A percentile compares a stretch with the other conserved stretches of the same genome.
Evolutionary conservation across 2,329 filamentous ascomycete genomes (phyloP).

Genomic region (Aspergillus spinulosporus): DNA sequence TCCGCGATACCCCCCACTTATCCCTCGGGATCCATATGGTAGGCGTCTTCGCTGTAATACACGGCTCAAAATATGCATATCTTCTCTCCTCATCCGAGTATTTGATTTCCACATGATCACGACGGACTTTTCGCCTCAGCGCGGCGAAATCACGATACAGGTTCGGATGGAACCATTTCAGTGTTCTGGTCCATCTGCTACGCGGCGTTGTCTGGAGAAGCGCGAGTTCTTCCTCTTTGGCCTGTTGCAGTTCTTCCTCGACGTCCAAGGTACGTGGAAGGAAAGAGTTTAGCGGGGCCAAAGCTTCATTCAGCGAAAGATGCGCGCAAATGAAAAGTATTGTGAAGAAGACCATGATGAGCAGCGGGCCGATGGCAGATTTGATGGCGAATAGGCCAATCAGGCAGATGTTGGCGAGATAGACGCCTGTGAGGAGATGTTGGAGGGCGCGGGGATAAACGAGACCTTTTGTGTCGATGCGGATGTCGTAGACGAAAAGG

Average conservation of each 20-base stretch:
- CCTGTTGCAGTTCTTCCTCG: conserved; percentile 50
- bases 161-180: conserved; percentile 66
- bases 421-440: conserved; percentile 80
- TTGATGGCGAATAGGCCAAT: conserved; percentile 79
- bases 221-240: conserved; percentile 34
- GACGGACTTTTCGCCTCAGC: conserved; percentile 68
- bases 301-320: conserved; percentile 52
- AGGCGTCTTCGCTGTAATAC: conserved; percentile 62
- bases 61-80: conserved; percentile 73
- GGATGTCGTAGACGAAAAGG: conserved; percentile 77
- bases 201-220: background rate
- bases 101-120: conserved; percentile 54
- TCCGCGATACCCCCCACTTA: conserved; percentile 67
- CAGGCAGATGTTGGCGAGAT: conserved; percentile 79
- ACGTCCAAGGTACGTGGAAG: conserved; percentile 69
- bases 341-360: conserved; percentile 75
- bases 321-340: conserved; percentile 76
- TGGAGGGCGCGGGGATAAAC: conserved; percentile 84
- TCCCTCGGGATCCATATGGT: conserved; percentile 82
- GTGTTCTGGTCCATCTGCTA: conserved; percentile 26
- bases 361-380: conserved; percentile 62
- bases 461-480: conserved; percentile 82
- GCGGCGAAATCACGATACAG: conserved; percentile 72
- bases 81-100: conserved; percentile 64
- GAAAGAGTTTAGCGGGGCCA: conserved; percentile 56